Percentiles rank a stretch among this genome's conserved stretches.
These are phyloP conservation scores for Pythium chondricola DNA, from an alignment of 352 stramenopile species.

Conservation along the genomic window DNA sequence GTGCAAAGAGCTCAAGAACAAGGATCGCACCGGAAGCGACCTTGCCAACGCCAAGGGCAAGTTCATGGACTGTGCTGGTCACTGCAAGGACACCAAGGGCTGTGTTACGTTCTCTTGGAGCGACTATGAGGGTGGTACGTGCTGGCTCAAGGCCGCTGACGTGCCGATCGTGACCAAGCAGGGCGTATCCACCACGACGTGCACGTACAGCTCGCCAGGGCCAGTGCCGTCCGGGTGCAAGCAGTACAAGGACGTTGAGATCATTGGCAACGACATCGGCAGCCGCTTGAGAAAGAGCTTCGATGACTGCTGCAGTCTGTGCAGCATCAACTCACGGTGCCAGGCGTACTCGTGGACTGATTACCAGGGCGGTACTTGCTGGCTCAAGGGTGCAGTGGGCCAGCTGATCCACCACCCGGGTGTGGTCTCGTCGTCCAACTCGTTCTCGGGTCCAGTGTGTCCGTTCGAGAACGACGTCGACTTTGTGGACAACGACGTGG, in stretches of 20 bases:
- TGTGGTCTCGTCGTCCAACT: too few relatives aligned
- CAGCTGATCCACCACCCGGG: too few relatives aligned
- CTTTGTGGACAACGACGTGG: slow-evolving; percentile 1
- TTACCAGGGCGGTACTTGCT: slow-evolving; percentile 18
- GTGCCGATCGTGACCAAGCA: too few relatives aligned
- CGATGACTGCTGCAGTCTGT: slow-evolving; percentile 2
- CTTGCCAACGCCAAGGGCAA: neutral
- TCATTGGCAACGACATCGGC: too few relatives aligned
- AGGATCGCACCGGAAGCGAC: slow-evolving; percentile 8
- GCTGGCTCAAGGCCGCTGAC: slow-evolving; percentile 64
- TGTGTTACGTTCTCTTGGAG: slow-evolving; percentile 27
- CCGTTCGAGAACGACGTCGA: neutral
- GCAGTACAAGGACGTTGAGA: too few relatives aligned
- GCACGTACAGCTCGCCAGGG: too few relatives aligned
- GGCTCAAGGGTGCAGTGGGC: slow-evolving; percentile 10
- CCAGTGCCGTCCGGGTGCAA: too few relatives aligned
- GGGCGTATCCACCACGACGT: too few relatives aligned
- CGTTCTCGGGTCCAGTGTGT: neutral
- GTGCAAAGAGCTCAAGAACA: neutral
- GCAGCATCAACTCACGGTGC: neutral
- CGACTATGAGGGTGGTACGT: slow-evolving; percentile 41
- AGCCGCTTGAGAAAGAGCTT: too few relatives aligned
- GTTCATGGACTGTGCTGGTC: neutral
- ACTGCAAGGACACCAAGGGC: neutral
- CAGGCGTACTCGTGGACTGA: slow-evolving; percentile 9